Base-by-base conservation (phyloP, 1,284 basidiomycete genomes). In the Irpex sp. region DNA sequence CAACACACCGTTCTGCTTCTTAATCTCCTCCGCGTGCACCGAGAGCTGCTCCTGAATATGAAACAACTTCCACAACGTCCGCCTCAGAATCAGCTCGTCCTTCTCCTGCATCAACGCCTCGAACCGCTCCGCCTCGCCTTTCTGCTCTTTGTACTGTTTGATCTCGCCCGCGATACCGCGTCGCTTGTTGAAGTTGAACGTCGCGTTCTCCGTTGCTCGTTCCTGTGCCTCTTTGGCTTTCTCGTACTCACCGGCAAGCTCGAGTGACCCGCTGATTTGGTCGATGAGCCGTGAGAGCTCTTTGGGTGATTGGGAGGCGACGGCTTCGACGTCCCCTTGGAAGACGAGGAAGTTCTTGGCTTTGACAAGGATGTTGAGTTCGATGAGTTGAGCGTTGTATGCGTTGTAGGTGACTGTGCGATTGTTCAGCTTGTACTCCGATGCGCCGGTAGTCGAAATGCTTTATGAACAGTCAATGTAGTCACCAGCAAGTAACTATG, bases 281-380 rank as follows among this genome's bases (percentile, higher is more conserved):
- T 99, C 97, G 58, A 99, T 92, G 53, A 99, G 87, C 43, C 87
- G 85, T 1, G 95, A 87, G 21, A 99, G 86, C 68, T 97, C 95
- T 68, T 90, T 90, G 7, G 96, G 87, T 1, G 94, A 95, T 72
- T 99, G 97, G 6, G 94, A 94, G 0, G 97, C 97, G 55, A 99
- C 94, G 1, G 95, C 94, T 77, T 99, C 97, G 46, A 99, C 97
- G 74, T 99, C 97, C 61, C 97, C 97, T 76, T 98, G 95, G 78
- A 99, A 99, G n/a, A 99, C 97, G 61, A 99, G 89, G 73, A 99
- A 99, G 80, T 99, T 99, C 79, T 98, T 98, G 19, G 97, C 97
- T 78, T 98, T 98, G 73, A 99, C 96, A 61, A 99, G 92, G 71
- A 99, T 94, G 73, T 98, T 98, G 76, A 97, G 94, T 26, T 84